Conservation (phyloP, 441 rosid species). For the Flueggea neowawraea region DNA sequence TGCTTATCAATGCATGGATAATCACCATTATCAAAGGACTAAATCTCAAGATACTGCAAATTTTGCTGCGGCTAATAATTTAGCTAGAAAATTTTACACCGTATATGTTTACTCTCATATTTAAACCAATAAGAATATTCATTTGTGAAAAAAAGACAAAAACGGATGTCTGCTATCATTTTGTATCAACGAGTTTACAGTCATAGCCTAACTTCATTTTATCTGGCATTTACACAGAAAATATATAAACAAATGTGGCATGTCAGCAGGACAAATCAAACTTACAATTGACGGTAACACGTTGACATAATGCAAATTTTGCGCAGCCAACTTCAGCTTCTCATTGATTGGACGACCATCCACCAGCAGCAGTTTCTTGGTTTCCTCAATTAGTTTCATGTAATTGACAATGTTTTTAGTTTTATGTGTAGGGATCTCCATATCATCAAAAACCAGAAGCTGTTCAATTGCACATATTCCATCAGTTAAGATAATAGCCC, state of each 20-base stretch:
- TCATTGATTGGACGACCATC: slow-evolving; percentile 82
- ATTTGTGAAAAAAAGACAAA: too few relatives aligned
- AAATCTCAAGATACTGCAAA: too few relatives aligned
- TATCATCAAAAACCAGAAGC: slow-evolving; percentile 79
- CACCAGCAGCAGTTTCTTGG: slow-evolving; percentile 78
- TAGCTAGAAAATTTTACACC: too few relatives aligned
- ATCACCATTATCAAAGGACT: too few relatives aligned
- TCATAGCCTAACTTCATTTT: too few relatives aligned
- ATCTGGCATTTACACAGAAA: too few relatives aligned
- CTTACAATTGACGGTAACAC: slow-evolving; percentile 90
- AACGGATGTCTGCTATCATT: too few relatives aligned
- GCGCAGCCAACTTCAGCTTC: slow-evolving; percentile 82
- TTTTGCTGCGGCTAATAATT: background rate
- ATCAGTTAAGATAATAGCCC: background rate
- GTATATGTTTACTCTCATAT: too few relatives aligned
- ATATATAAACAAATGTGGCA: background rate
- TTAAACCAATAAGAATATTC: too few relatives aligned
- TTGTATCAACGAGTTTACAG: too few relatives aligned
- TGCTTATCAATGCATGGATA: too few relatives aligned
- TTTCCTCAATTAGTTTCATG: slow-evolving; percentile 62
- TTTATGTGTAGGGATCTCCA: slow-evolving; percentile 79
- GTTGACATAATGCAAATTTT: slow-evolving; percentile 79
- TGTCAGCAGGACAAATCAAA: background rate
- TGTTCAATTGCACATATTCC: slow-evolving; percentile 25
- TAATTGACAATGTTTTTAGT: slow-evolving; percentile 77